A percentile compares a stretch with the other conserved stretches of the same genome.
Conservation (phyloP, 805 yeast species). For the Wickerhamiella bombiphila region DNA sequence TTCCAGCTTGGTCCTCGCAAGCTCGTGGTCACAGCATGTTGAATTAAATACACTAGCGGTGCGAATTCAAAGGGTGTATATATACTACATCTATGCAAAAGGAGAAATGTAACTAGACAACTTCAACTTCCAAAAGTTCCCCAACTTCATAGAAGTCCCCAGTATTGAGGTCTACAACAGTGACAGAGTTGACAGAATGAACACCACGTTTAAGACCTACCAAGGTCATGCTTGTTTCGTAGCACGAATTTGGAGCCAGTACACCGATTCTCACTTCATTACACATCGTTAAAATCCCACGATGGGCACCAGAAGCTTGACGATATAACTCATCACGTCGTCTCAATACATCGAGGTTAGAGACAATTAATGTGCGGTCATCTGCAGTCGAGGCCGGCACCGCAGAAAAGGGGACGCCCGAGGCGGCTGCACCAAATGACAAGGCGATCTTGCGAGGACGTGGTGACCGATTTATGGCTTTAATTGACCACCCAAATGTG, state of each 20-base stretch:
- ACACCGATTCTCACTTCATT: conserved; percentile 54
- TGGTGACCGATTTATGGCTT: conserved; percentile 47
- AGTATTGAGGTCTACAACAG: conserved; percentile 42
- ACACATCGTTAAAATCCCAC: conserved; percentile 48
- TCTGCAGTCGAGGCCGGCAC: conserved; percentile 5
- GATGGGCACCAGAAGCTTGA: conserved; percentile 18
- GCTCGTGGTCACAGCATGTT: no score
- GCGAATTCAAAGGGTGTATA: no score
- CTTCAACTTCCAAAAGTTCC: conserved; percentile 42
- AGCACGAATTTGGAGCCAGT: conserved; percentile 45
- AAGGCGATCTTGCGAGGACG: conserved; percentile 39
- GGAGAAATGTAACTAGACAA: neutral
- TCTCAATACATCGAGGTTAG: conserved; percentile 6
- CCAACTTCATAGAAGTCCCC: conserved; percentile 65
- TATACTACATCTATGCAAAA: no score
- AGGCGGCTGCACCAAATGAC: conserved; percentile 21
- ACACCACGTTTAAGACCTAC: conserved; percentile 54
- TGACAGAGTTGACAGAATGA: conserved; percentile 48
- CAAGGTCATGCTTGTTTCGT: conserved; percentile 46
- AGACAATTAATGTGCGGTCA: conserved; percentile 8
- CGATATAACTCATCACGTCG: conserved; percentile 5
- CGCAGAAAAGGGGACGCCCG: conserved; percentile 11
- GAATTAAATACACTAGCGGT: no score
- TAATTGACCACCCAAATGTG: conserved; percentile 46
- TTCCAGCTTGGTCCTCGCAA: no score